phyloP scores from a whole-genome alignment of 257 asterid species.

The Solanum infundibuliforme region DNA sequence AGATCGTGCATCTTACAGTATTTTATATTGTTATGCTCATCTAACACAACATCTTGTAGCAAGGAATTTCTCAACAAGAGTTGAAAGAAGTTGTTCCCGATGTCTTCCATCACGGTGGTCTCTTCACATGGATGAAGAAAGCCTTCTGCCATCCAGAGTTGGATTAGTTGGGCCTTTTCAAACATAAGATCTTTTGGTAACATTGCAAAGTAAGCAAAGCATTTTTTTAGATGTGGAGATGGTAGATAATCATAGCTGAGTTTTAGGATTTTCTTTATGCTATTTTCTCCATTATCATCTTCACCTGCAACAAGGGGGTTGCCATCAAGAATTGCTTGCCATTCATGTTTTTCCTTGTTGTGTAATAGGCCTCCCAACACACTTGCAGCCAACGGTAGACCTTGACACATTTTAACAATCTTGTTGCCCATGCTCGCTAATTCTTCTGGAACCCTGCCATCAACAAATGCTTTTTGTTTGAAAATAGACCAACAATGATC shows the following conservation, averaged over 20 bases:
- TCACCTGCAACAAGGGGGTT: not conserved
- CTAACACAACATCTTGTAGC: conserved; percentile 1
- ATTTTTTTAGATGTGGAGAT: conserved; percentile 1
- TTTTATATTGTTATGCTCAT: not conserved
- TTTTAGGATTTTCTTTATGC: not conserved
- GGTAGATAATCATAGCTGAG: conserved; percentile 18
- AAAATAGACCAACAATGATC: conserved; percentile 13
- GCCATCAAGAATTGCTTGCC: conserved; percentile 1
- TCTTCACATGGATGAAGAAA: not conserved
- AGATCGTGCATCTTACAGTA: conserved; percentile 23
- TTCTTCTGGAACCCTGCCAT: not conserved
- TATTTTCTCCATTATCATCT: not conserved
- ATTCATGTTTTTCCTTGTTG: not conserved
- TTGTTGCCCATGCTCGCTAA: not conserved
- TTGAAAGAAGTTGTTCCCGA: conserved; percentile 1
- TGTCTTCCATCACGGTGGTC: conserved; percentile 6
- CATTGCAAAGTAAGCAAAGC: conserved; percentile 14
- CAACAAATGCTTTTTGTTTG: conserved; percentile 1
- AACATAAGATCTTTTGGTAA: conserved; percentile 8
- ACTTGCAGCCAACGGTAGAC: conserved; percentile 13
- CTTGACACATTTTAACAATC: conserved; percentile 2
- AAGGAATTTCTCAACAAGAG: conserved; percentile 7
- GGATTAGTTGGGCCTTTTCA: conserved; percentile 8
- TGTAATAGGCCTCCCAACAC: not conserved
- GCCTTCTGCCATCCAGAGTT: conserved; percentile 23